phyloP scores from a whole-genome alignment of 441 rosid species.

The Bocquillonia castaneifolia region DNA sequence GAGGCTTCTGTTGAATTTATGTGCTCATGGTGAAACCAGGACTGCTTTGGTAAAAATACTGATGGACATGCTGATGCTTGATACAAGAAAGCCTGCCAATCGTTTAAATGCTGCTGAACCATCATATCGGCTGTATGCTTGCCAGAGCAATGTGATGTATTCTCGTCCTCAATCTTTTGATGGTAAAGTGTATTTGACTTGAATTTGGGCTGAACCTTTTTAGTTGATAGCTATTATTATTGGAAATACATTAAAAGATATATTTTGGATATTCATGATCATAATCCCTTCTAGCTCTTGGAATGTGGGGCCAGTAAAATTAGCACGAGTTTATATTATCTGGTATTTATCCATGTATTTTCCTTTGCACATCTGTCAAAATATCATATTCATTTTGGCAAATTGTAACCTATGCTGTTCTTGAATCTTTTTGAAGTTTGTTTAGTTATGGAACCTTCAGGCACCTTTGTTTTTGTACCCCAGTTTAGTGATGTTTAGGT shows the following conservation, averaged over 20 bases:
- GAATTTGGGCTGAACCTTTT: not conserved
- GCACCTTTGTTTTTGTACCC: not conserved
- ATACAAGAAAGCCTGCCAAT: constrained; percentile 51
- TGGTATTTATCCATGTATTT: not conserved
- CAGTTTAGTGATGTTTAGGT: constrained; percentile 1
- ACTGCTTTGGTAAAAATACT: constrained; percentile 66
- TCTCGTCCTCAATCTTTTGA: constrained; percentile 92
- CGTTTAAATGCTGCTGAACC: constrained; percentile 54
- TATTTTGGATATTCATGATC: not conserved
- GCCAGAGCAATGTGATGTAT: constrained; percentile 90
- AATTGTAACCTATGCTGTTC: not conserved
- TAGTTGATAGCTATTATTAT: not conserved
- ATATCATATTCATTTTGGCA: not conserved
- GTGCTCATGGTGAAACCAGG: constrained; percentile 90
- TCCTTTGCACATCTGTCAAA: not conserved
- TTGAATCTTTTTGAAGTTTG: not conserved
- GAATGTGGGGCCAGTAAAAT: not conserved
- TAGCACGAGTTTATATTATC: not conserved
- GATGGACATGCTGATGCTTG: constrained; percentile 89
- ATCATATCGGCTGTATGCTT: constrained; percentile 80
- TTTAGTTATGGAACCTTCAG: not conserved
- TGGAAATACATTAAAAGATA: not conserved
- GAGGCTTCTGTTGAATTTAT: constrained; percentile 88
- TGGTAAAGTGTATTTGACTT: constrained; percentile 43
- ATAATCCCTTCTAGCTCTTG: not conserved